These are phyloP conservation scores for Dittrichia graveolens DNA, from an alignment of 129 eudicot genomes.

Conservation along the genomic window DNA sequence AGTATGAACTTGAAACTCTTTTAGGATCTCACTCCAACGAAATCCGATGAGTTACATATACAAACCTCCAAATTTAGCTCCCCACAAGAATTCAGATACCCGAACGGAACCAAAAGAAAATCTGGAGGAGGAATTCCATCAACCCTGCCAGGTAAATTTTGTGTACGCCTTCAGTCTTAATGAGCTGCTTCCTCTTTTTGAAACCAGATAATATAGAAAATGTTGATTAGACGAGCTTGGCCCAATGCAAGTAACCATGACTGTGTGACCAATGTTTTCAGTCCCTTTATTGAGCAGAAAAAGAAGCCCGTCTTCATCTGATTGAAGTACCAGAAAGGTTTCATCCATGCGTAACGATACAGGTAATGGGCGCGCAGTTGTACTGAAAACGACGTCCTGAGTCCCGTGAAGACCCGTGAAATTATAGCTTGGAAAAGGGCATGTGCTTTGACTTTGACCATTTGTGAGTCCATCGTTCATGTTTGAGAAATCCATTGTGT, in stretches of 20 bases:
- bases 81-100: slow-evolving; percentile 55
- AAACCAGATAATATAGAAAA: slow-evolving; percentile 55
- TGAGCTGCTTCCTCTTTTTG: slow-evolving; percentile 63
- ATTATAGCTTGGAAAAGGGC: slow-evolving; percentile 63
- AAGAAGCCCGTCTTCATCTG: slow-evolving; percentile 72
- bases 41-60: slow-evolving; percentile 67
- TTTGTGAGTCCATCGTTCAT: slow-evolving; percentile 38
- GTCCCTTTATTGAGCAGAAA: slow-evolving; percentile 70
- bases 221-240: slow-evolving; percentile 55
- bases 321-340: slow-evolving; percentile 66
- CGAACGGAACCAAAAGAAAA: slow-evolving; percentile 69
- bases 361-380: slow-evolving; percentile 52
- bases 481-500: slow-evolving; percentile 40
- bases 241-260: slow-evolving; percentile 59
- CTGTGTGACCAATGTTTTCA: slow-evolving; percentile 63
- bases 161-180: slow-evolving; percentile 56
- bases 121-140: slow-evolving; percentile 59
- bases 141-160: slow-evolving; percentile 55
- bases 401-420: slow-evolving; percentile 70
- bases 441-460: slow-evolving; percentile 47
- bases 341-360: slow-evolving; percentile 62
- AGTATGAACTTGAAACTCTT: slow-evolving; percentile 19
- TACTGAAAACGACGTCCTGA: slow-evolving; percentile 65
- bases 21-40: slow-evolving; percentile 38
- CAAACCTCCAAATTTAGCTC: slow-evolving; percentile 67